These are phyloP conservation scores for Exobasidium cylindrosporum DNA, from an alignment of 1,284 basidiomycete species.

Conservation along the genomic window DNA sequence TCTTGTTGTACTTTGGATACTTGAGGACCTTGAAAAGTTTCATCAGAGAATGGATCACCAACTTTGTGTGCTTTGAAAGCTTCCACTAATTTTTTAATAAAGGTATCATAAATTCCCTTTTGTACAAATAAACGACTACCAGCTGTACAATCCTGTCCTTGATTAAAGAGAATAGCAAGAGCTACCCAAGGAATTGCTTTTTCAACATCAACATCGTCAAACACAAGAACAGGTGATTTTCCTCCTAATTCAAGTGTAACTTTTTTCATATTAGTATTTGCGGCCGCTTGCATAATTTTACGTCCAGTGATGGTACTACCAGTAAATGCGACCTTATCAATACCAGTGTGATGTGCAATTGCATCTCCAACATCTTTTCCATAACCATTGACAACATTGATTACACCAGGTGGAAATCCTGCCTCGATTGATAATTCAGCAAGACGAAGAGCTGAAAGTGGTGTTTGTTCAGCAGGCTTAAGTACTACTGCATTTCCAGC, in stretches of 20 bases:
- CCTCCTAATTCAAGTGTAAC: conserved; percentile 69
- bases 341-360: conserved; percentile 28
- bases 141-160: conserved; percentile 33
- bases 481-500: conserved; percentile 34
- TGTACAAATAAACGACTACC: conserved; percentile 32
- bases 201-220: conserved; percentile 65
- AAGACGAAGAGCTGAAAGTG: conserved; percentile 26
- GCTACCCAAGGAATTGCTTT: conserved; percentile 37
- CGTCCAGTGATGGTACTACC: conserved; percentile 21
- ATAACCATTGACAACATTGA: conserved; percentile 24
- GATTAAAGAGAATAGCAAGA: conserved; percentile 26
- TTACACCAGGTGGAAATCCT: conserved; percentile 36
- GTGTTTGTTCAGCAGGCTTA: conserved; percentile 37
- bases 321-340: conserved; percentile 37
- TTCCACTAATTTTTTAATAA: conserved; percentile 17
- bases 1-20: conserved; percentile 28
- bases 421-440: conserved; percentile 31
- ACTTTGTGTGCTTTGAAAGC: conserved; percentile 24
- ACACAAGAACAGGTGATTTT: conserved; percentile 78
- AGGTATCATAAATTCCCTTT: conserved; percentile 25
- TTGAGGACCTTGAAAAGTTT: conserved; percentile 22
- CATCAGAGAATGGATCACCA: conserved; percentile 29
- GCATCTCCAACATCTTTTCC: conserved; percentile 20
- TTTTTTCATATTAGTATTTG: conserved; percentile 14
- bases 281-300: conserved; percentile 11